phyloP scores from a whole-genome alignment of 2,329 filamentous ascomycete species.

The Ophiostoma pallidulum region DNA sequence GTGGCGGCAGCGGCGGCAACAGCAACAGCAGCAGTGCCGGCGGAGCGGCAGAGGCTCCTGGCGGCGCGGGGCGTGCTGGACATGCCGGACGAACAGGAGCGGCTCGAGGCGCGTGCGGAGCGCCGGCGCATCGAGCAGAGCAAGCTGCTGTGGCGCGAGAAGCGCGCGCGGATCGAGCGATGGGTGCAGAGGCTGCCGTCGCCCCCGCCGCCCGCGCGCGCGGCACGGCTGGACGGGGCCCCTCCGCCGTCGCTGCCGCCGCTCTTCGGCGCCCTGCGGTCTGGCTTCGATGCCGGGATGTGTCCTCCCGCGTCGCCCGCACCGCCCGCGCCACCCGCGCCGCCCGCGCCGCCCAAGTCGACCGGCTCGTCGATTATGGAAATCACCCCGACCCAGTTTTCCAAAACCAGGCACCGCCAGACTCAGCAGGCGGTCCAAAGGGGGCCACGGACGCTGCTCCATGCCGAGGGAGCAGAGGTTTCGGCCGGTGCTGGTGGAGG shows the following conservation, averaged over 20 bases:
- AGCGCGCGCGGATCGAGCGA: not conserved
- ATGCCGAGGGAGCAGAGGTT: not conserved
- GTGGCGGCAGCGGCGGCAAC: not conserved
- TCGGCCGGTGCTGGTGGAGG: not conserved
- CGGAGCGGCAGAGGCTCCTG: not conserved
- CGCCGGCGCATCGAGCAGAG: slow-evolving; percentile 8
- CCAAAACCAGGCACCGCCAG: not conserved
- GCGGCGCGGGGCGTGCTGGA: too few species aligned
- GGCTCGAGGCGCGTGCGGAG: slow-evolving; percentile 1
- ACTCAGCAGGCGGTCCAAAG: not conserved
- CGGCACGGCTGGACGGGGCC: too few species aligned
- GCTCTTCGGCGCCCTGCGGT: too few species aligned
- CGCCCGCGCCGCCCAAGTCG: not conserved
- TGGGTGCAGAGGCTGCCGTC: not conserved
- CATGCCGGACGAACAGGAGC: not conserved
- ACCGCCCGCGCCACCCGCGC: not conserved
- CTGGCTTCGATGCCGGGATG: too few species aligned
- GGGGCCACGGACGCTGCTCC: not conserved
- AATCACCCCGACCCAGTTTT: slow-evolving; percentile 12
- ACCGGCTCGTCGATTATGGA: slow-evolving; percentile 13
- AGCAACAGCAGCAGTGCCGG: not conserved
- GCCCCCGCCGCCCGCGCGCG: not conserved
- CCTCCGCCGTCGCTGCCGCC: too few species aligned
- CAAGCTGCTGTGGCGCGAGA: slow-evolving; percentile 11
- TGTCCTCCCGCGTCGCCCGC: not conserved